Conservation (phyloP, 2,329 filamentous ascomycete species). For the Erysiphe pulchra region DNA sequence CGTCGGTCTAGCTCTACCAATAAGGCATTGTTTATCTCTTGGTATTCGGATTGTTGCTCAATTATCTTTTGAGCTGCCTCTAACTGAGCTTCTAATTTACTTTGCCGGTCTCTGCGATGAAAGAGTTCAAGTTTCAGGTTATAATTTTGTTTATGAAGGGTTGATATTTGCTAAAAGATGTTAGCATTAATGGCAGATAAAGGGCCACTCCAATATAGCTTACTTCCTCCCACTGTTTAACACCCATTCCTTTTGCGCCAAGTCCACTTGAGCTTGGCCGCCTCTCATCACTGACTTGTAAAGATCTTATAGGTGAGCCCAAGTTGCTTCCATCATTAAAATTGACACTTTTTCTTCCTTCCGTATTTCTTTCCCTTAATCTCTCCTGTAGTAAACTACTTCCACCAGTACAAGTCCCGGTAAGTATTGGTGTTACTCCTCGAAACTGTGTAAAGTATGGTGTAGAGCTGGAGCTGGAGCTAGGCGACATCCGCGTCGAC, state of each 20-base stretch:
- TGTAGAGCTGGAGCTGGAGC: conserved; percentile 4
- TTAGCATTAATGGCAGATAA: conserved; percentile 2
- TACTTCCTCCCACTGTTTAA: conserved; percentile 44
- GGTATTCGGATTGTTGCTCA: conserved; percentile 20
- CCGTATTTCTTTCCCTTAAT: conserved; percentile 13
- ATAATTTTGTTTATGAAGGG: conserved; percentile 50
- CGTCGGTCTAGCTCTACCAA: conserved; percentile 36
- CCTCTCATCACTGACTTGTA: conserved; percentile 6
- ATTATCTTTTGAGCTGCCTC: conserved; percentile 22
- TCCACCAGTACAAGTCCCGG: conserved; percentile 4
- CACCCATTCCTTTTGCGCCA: conserved; percentile 24
- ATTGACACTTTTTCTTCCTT: conserved; percentile 9
- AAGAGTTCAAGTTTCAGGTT: conserved; percentile 50
- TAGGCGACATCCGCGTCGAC: conserved; percentile 3
- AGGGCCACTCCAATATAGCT: conserved; percentile 3
- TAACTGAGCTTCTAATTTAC: conserved; percentile 29
- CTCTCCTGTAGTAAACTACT: conserved; percentile 13
- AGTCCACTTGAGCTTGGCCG: conserved; percentile 11
- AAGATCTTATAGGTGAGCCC: conserved; percentile 11
- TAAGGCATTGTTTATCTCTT: conserved; percentile 31
- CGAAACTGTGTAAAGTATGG: conserved; percentile 3
- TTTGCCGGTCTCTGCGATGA: conserved; percentile 39
- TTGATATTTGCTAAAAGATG: conserved; percentile 29
- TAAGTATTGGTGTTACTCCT: background rate
- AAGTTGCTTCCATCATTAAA: conserved; percentile 6